phyloP scores from a whole-genome alignment of 2,329 filamentous ascomycete species.

The Lecanicillium sp. region DNA sequence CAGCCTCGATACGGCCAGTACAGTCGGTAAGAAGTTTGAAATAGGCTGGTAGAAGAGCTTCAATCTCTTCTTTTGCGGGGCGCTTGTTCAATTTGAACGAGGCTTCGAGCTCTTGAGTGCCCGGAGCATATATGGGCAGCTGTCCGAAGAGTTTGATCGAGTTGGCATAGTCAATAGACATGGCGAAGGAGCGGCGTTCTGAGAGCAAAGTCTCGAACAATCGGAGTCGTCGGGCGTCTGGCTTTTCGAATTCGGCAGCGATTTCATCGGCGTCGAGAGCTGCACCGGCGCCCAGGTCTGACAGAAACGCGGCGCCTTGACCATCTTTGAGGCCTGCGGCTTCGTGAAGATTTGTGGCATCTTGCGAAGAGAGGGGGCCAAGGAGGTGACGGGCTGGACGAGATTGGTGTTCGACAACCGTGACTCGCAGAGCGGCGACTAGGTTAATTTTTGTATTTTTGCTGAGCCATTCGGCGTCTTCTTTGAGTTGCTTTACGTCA shows the following conservation, averaged over 20 bases:
- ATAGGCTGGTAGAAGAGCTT: conserved; percentile 40
- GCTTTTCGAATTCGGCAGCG: conserved; percentile 52
- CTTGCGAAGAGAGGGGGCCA: conserved; percentile 67
- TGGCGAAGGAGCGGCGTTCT: conserved; percentile 62
- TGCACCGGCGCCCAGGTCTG: conserved; percentile 39
- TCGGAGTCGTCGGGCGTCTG: conserved; percentile 56
- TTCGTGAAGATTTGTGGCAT: conserved; percentile 67
- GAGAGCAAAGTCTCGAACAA: conserved; percentile 64
- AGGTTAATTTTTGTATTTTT: conserved; percentile 72
- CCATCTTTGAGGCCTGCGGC: conserved; percentile 59
- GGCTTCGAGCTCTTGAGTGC: conserved; percentile 18
- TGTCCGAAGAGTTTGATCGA: conserved; percentile 37
- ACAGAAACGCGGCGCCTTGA: conserved; percentile 48
- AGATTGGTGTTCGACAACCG: conserved; percentile 76
- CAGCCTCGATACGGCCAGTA: conserved; percentile 40
- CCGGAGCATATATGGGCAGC: conserved; percentile 25
- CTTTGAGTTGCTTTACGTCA: conserved; percentile 72
- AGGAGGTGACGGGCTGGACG: conserved; percentile 66
- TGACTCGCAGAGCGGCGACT: conserved; percentile 71
- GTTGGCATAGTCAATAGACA: conserved; percentile 50
- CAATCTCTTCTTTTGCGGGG: conserved; percentile 27
- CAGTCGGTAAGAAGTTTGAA: conserved; percentile 38
- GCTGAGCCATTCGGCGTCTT: conserved; percentile 80
- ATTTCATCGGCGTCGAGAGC: conserved; percentile 47
- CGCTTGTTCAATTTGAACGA: conserved; percentile 21